Conservation (phyloP, 345 rosid genomes). For the Pseudoturritis turrita region DNA sequence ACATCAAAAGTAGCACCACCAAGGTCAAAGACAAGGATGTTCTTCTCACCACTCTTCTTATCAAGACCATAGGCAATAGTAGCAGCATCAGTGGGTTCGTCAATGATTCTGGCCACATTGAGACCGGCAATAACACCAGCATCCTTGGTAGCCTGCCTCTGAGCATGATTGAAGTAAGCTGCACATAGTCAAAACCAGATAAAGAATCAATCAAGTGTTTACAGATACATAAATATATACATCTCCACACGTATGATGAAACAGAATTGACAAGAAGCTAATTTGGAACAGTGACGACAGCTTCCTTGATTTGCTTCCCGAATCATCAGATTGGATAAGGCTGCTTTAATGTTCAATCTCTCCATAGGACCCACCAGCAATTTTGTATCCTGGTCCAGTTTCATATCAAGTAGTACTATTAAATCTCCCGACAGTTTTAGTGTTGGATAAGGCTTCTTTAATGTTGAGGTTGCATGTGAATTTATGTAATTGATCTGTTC, state of each 20-base stretch:
- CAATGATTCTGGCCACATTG: slow-evolving; percentile 31
- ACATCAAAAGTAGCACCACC: slow-evolving; percentile 36
- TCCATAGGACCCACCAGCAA: slow-evolving; percentile 82
- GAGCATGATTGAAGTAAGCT: slow-evolving; percentile 35
- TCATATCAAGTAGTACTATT: background rate
- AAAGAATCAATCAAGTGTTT: too few species aligned
- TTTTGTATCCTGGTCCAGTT: slow-evolving; percentile 50
- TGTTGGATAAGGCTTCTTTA: too few species aligned
- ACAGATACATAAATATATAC: too few species aligned
- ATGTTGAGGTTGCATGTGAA: slow-evolving; percentile 96
- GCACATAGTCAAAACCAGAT: background rate
- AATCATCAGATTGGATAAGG: slow-evolving; percentile 80
- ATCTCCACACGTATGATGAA: too few species aligned
- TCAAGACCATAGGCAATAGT: slow-evolving; percentile 36
- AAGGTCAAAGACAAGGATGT: slow-evolving; percentile 32
- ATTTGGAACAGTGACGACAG: slow-evolving; percentile 63
- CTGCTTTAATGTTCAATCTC: slow-evolving; percentile 72
- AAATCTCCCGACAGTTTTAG: too few species aligned
- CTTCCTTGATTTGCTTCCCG: slow-evolving; percentile 94
- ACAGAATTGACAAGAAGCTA: background rate
- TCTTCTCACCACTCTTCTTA: slow-evolving; percentile 33
- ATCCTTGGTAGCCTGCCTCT: slow-evolving; percentile 34
- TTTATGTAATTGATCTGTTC: slow-evolving; percentile 80
- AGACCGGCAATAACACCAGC: slow-evolving; percentile 34
- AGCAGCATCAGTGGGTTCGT: slow-evolving; percentile 35